Conservation (phyloP, 345 rosid species). For the Sonneratia caseolaris region DNA sequence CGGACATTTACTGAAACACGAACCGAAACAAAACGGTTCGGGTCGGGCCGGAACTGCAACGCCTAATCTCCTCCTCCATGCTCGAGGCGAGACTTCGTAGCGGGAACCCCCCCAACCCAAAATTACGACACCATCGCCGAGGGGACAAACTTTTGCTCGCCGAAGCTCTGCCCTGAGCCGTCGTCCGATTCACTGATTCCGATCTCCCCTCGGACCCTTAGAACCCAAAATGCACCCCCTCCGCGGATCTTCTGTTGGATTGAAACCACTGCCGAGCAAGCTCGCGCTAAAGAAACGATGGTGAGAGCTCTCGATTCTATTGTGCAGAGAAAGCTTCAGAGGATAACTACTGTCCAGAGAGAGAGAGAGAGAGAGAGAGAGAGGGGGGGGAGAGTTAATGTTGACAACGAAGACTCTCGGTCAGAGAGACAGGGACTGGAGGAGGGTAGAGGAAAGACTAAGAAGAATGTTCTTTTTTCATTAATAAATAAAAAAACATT, state of each 20-base stretch:
- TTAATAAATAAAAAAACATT: background rate
- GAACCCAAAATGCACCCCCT: background rate
- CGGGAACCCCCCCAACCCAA: background rate
- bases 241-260: background rate
- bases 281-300: background rate
- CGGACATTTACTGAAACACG: background rate
- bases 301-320: background rate
- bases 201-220: background rate
- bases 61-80: background rate
- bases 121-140: background rate
- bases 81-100: background rate
- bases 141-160: background rate
- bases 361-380: background rate
- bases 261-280: background rate
- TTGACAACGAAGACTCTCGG: background rate
- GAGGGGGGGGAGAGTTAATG: background rate
- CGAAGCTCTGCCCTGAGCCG: background rate
- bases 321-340: background rate
- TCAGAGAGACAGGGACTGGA: background rate
- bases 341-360: background rate
- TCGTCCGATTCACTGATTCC: background rate
- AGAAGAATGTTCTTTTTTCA: background rate
- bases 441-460: background rate
- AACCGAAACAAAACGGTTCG: background rate
- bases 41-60: background rate